These are phyloP conservation scores for Trypanosoma scelopori DNA, from an alignment of 208 protist genomes.

Conservation along the genomic window DNA sequence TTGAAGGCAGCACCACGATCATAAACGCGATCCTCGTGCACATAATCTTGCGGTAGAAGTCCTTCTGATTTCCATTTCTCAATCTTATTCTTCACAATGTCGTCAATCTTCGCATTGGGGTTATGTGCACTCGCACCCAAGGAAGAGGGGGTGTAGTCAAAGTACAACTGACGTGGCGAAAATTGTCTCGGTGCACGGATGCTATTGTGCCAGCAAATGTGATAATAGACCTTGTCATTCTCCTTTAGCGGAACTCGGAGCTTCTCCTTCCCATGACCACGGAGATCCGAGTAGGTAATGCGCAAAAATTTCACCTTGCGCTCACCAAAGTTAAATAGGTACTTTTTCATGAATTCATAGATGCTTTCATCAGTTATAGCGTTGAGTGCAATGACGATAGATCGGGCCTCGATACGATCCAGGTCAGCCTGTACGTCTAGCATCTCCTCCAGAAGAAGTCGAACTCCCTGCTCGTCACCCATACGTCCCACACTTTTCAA, in stretches of 20 bases:
- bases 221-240: conserved; percentile 90
- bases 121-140: conserved; percentile 47
- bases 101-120: conserved; percentile 83
- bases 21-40: conserved; percentile 84
- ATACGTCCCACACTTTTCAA: conserved; percentile 79
- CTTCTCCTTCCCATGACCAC: conserved; percentile 80
- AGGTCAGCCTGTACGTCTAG: conserved; percentile 84
- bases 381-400: conserved; percentile 81
- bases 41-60: conserved; percentile 85
- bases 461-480: conserved; percentile 74
- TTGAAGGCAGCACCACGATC: conserved; percentile 79
- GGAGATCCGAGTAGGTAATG: conserved; percentile 78
- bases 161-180: conserved; percentile 87
- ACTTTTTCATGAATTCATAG: conserved; percentile 89
- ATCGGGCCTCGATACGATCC: conserved; percentile 77
- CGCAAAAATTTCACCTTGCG: conserved; percentile 86
- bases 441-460: conserved; percentile 83
- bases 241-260: conserved; percentile 73
- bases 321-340: conserved; percentile 86
- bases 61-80: conserved; percentile 91
- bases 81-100: conserved; percentile 92
- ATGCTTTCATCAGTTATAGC: conserved; percentile 61
- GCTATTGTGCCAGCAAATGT: conserved; percentile 86
- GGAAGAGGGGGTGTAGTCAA: conserved; percentile 85
- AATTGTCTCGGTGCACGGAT: conserved; percentile 83